Evolutionary conservation across 2,329 filamentous ascomycete species (phyloP).

Genomic region (Uncinocarpus reesii): DNA sequence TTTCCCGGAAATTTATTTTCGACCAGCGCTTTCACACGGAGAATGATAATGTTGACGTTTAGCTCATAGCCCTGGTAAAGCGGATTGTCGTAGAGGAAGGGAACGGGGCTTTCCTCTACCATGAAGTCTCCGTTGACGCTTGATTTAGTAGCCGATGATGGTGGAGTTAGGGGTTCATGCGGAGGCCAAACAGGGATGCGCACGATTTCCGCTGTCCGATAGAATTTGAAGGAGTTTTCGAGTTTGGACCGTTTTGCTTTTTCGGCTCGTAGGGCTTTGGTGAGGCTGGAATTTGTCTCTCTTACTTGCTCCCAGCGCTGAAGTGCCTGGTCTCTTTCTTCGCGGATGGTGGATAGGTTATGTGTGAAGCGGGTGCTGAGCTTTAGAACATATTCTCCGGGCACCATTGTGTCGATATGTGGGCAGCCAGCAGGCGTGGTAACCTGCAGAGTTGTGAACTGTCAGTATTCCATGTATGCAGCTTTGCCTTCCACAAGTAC

Average conservation of each 20-base stretch:
- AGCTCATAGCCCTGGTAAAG: constrained; percentile 11
- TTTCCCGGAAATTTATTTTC: constrained; percentile 6
- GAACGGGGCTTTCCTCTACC: neutral
- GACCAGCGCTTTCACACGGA: neutral
- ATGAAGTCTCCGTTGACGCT: neutral
- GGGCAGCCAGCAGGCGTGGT: neutral
- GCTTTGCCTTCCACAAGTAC: too few species aligned
- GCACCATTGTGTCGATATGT: neutral
- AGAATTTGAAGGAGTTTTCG: neutral
- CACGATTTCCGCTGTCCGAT: neutral
- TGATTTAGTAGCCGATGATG: neutral
- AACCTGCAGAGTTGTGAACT: neutral
- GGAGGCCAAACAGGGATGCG: constrained; percentile 1
- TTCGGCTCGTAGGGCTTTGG: constrained; percentile 2
- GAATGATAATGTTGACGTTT: constrained; percentile 6
- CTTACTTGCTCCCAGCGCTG: constrained; percentile 2
- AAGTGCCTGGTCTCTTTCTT: constrained; percentile 7
- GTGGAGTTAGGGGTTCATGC: neutral
- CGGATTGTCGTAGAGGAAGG: constrained; percentile 12
- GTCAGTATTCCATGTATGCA: too few species aligned
- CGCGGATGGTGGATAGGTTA: constrained; percentile 4
- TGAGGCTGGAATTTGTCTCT: constrained; percentile 1
- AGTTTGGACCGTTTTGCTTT: neutral
- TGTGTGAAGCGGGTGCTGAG: neutral
- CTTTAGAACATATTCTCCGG: neutral